Evolutionary conservation across 768 basidiomycete genomes (phyloP).

Genomic region (Collybia sordida): DNA sequence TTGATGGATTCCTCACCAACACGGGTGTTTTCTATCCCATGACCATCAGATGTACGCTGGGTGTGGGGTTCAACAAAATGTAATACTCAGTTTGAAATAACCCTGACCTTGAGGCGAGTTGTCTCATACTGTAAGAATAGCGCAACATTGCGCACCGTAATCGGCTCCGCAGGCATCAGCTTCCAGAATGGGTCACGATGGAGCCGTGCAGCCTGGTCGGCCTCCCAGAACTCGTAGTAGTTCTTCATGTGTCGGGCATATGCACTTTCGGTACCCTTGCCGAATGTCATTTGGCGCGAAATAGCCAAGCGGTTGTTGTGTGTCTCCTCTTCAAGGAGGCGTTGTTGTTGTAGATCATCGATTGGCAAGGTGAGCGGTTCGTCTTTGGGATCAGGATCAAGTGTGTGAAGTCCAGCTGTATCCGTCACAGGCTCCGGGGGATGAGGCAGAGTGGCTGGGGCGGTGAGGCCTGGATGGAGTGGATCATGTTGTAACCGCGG

Average conservation of each 20-base stretch:
- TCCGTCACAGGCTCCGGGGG: too few species aligned
- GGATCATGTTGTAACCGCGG: too few species aligned
- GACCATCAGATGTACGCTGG: constrained; percentile 12
- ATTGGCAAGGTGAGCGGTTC: too few species aligned
- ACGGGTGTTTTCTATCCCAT: constrained; percentile 15
- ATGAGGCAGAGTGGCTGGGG: too few species aligned
- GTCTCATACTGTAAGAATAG: constrained; percentile 28
- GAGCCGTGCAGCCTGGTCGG: constrained; percentile 10
- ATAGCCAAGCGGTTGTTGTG: background rate
- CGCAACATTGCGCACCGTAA: constrained; percentile 26
- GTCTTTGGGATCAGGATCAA: too few species aligned
- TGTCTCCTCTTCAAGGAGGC: background rate
- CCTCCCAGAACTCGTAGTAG: constrained; percentile 22
- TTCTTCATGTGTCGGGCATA: constrained; percentile 27
- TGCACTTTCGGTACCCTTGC: constrained; percentile 20
- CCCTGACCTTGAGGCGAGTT: constrained; percentile 25
- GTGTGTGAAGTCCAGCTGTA: too few species aligned
- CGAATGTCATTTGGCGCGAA: constrained; percentile 7
- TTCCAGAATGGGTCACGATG: constrained; percentile 2
- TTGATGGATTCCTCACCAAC: constrained; percentile 25
- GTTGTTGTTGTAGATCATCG: too few species aligned
- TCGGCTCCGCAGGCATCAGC: constrained; percentile 22
- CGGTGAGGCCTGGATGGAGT: too few species aligned
- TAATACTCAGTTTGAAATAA: background rate
- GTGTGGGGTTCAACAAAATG: background rate